Conservation (phyloP, 768 basidiomycete genomes). For the Basidioascus undulatus region DNA sequence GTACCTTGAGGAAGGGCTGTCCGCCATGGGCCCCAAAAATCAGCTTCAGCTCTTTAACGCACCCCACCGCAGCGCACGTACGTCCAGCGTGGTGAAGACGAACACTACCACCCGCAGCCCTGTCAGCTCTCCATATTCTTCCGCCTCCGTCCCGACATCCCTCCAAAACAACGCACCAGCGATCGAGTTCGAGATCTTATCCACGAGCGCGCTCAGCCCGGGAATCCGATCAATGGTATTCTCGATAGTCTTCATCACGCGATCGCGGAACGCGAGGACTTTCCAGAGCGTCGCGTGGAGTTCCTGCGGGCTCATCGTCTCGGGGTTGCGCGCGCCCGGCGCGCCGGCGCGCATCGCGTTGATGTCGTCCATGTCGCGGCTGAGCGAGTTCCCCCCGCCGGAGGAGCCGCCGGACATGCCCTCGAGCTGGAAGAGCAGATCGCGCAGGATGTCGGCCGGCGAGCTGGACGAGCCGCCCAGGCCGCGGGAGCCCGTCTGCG, state of each 20-base stretch:
- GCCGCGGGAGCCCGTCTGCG: neutral
- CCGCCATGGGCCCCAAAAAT: no score
- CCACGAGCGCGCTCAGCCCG: conserved; percentile 43
- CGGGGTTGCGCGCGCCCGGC: conserved; percentile 42
- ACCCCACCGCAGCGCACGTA: conserved; percentile 16
- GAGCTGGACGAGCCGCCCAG: conserved; percentile 13
- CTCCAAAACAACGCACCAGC: conserved; percentile 28
- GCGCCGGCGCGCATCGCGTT: conserved; percentile 35
- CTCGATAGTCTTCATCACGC: conserved; percentile 47
- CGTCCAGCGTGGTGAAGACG: conserved; percentile 63
- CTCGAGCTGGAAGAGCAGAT: conserved; percentile 37
- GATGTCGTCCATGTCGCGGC: conserved; percentile 50
- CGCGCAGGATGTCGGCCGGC: conserved; percentile 30
- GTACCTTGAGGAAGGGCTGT: conserved; percentile 58
- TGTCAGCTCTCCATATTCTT: neutral
- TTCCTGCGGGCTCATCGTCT: conserved; percentile 73
- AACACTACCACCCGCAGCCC: conserved; percentile 25
- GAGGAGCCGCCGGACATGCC: conserved; percentile 26
- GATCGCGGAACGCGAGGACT: conserved; percentile 62
- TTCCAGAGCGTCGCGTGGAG: conserved; percentile 62
- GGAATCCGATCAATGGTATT: conserved; percentile 65
- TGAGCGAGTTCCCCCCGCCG: conserved; percentile 19
- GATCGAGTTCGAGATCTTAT: conserved; percentile 53
- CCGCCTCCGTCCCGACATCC: neutral
- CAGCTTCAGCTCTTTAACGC: no score